Base-by-base conservation (phyloP, 495 filamentous ascomycete species). In the Lasiosphaeriaceae sp. region DNA sequence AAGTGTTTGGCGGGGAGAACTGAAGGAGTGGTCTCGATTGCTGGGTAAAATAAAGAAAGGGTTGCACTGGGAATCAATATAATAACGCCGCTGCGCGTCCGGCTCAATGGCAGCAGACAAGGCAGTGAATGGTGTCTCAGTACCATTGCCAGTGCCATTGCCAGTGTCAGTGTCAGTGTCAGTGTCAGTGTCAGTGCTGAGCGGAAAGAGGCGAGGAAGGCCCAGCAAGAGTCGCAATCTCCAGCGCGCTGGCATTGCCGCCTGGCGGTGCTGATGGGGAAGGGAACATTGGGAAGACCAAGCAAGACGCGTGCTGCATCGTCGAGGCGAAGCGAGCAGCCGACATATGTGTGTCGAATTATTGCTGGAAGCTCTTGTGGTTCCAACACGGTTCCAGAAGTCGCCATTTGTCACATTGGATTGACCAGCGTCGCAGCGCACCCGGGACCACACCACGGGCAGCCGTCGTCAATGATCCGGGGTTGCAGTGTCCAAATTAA, bases 381-480 rank as follows among this genome's bases (percentile, higher is more conserved):
- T 43, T 47, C 45, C 45, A 26, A 22, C 45, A 17, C 22, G 45
- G 45, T 47, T 47, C 45, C 45, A 47, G 45, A 47, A 47, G 45
- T 47, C 20, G 20, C 45, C 26, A 31, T 31, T 31, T n/a, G 4
- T 31, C 26, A 31, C 26, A 31, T 31, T 9, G 26, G 4, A 31
- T 4, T 31, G 26, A 9, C 26, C 26, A 31, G 9, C 9, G 26
- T 31, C 26, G 26, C 26, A 31, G 9, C 26, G 26, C 26, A n/a
- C n/a, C n/a, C n/a, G n/a, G n/a, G 26, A 9, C 4, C 26, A 31
- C 26, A n/a, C 26, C 26, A 31, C 26, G 26, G 26, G 26, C 26
- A 31, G 26, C n/a, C 9, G 26, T 31, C 26, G 26, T 31, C 26
- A 31, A 31, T 31, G 9, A 31, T n/a, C 26, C 26, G 26, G 26